Evolutionary conservation across 306 rosid genomes (phyloP).

Genomic region (Ochetophila trinervis): DNA sequence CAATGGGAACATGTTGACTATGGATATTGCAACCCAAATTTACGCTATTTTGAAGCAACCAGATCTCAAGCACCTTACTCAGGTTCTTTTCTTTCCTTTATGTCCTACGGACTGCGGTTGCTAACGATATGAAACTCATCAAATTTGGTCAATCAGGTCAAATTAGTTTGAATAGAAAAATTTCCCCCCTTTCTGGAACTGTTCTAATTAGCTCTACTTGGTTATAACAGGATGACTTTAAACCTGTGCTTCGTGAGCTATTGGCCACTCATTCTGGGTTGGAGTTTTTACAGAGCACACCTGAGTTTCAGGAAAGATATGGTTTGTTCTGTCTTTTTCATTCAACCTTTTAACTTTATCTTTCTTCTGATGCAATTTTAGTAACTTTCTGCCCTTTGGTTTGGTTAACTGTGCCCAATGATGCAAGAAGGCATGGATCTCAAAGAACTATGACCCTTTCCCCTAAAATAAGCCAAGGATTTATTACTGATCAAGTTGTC

Average conservation of each 20-base stretch:
- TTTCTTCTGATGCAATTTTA: not conserved
- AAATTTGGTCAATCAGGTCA: not conserved
- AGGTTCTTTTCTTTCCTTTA: conserved; percentile 48
- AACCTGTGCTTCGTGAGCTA: conserved; percentile 90
- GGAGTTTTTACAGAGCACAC: conserved; percentile 96
- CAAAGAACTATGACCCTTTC: no score
- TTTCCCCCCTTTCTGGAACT: no score
- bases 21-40: conserved; percentile 84
- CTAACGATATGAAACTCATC: conserved; percentile 21
- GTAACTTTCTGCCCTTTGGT: not conserved
- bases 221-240: conserved; percentile 80
- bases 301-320: conserved; percentile 99
- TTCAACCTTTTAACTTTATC: not conserved
- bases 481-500: no score
- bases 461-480: no score
- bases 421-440: no score
- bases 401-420: no score
- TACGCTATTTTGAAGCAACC: conserved; percentile 81
- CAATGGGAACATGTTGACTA: conserved; percentile 75
- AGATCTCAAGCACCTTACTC: conserved; percentile 72
- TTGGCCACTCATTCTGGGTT: conserved; percentile 96
- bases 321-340: conserved; percentile 60
- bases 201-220: conserved; percentile 1
- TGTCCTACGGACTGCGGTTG: no score
- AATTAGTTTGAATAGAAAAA: no score